Conservation (phyloP, 2,329 filamentous ascomycete genomes). For the Kalaharituber pfeilii region DNA sequence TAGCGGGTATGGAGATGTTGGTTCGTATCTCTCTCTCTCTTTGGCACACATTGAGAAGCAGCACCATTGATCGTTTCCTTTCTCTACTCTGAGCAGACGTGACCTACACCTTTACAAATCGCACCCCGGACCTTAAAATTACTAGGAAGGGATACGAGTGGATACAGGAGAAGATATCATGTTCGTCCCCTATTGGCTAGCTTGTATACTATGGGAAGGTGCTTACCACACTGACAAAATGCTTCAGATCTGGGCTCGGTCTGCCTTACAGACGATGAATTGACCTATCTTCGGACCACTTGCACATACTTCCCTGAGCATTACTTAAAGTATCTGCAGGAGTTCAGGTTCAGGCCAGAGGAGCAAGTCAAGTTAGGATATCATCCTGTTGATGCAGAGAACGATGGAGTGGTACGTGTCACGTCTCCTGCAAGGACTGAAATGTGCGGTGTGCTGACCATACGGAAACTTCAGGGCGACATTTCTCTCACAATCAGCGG, state of each 20-base stretch:
- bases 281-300: slow-evolving; percentile 55
- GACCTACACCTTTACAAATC: slow-evolving; percentile 87
- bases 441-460: neutral
- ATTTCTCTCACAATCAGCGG: slow-evolving; percentile 62
- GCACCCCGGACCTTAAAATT: slow-evolving; percentile 83
- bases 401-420: slow-evolving; percentile 32
- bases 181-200: too few species aligned
- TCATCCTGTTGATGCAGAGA: slow-evolving; percentile 36
- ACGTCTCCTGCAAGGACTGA: neutral
- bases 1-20: slow-evolving; percentile 33
- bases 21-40: slow-evolving; percentile 2
- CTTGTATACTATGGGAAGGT: too few species aligned
- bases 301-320: slow-evolving; percentile 63
- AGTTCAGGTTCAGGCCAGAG: slow-evolving; percentile 63
- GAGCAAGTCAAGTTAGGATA: slow-evolving; percentile 65
- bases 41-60: too few species aligned
- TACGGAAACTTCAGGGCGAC: slow-evolving; percentile 37
- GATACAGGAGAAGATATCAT: slow-evolving; percentile 67
- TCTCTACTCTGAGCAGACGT: too few species aligned
- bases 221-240: too few species aligned
- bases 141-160: slow-evolving; percentile 68
- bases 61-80: too few species aligned
- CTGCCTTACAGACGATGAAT: slow-evolving; percentile 59
- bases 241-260: slow-evolving; percentile 75
- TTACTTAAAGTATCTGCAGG: slow-evolving; percentile 66